A percentile compares a stretch with the other conserved stretches of the same genome.
These are phyloP conservation scores for Heritiera littoralis DNA, from an alignment of 345 rosid species.

Conservation along the genomic window DNA sequence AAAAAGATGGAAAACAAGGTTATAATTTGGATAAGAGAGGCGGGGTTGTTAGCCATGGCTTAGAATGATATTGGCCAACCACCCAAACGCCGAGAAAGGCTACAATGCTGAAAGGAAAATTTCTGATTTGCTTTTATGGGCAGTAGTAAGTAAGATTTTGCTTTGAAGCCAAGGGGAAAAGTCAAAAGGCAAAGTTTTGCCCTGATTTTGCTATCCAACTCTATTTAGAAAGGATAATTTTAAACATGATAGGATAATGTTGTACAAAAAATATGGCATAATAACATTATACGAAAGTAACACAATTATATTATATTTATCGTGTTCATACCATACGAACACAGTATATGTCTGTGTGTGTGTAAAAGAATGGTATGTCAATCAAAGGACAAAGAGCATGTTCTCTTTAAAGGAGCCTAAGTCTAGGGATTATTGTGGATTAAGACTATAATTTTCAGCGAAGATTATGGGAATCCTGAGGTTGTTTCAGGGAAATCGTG, in stretches of 20 bases:
- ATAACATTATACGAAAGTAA: too few species aligned
- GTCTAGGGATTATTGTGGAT: too few species aligned
- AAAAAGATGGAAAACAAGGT: background rate
- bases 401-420: background rate
- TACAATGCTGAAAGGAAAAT: background rate
- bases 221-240: too few species aligned
- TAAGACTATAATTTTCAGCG: too few species aligned
- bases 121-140: slow-evolving; percentile 9
- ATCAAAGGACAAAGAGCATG: background rate
- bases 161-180: slow-evolving; percentile 10
- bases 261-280: too few species aligned
- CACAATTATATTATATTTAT: too few species aligned
- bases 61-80: slow-evolving; percentile 38
- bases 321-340: too few species aligned
- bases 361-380: too few species aligned
- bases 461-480: background rate
- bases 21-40: background rate
- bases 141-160: background rate
- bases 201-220: background rate
- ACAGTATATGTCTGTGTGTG: too few species aligned
- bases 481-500: background rate
- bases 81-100: background rate
- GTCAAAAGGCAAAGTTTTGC: background rate
- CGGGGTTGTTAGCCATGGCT: slow-evolving; percentile 3
- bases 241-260: too few species aligned